These are phyloP conservation scores for Verbena officinalis DNA, from an alignment of 257 asterid genomes.

Conservation along the genomic window DNA sequence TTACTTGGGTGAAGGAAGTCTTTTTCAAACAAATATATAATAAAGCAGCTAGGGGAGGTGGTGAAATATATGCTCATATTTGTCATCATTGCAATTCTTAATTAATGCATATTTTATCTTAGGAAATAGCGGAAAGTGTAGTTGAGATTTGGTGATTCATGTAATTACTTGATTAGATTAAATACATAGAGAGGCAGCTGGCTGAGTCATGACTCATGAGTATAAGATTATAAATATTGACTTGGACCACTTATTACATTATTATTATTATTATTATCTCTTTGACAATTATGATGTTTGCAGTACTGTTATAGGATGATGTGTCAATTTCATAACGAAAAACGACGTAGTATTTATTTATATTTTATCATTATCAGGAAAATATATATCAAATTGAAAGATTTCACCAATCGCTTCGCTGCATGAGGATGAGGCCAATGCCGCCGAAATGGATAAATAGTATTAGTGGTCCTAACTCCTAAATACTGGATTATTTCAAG, in stretches of 20 bases:
- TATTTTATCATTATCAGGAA: conserved; percentile 24
- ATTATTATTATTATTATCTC: conserved; percentile 7
- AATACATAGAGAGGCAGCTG: not conserved
- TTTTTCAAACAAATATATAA: not conserved
- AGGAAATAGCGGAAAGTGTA: conserved; percentile 24
- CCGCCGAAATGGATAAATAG: conserved; percentile 20
- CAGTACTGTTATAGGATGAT: not conserved
- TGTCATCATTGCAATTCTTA: conserved; percentile 17
- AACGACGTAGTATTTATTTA: too few relatives aligned
- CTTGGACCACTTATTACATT: not conserved
- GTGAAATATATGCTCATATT: conserved; percentile 34
- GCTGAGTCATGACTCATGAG: conserved; percentile 11
- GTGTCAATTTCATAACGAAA: conserved; percentile 30
- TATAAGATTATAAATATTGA: not conserved
- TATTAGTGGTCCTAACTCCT: not conserved
- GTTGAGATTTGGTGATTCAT: conserved; percentile 15
- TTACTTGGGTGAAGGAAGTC: too few relatives aligned
- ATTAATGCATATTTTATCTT: conserved; percentile 2
- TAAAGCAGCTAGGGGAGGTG: not conserved
- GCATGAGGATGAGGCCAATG: conserved; percentile 4
- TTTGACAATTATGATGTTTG: conserved; percentile 35
- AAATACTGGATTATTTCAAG: too few relatives aligned
- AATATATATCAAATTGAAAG: conserved; percentile 29
- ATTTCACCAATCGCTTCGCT: conserved; percentile 16
- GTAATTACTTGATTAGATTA: conserved; percentile 11